These are phyloP conservation scores for Candida frijolesensis DNA, from an alignment of 1,139 yeast species.

Conservation along the genomic window DNA sequence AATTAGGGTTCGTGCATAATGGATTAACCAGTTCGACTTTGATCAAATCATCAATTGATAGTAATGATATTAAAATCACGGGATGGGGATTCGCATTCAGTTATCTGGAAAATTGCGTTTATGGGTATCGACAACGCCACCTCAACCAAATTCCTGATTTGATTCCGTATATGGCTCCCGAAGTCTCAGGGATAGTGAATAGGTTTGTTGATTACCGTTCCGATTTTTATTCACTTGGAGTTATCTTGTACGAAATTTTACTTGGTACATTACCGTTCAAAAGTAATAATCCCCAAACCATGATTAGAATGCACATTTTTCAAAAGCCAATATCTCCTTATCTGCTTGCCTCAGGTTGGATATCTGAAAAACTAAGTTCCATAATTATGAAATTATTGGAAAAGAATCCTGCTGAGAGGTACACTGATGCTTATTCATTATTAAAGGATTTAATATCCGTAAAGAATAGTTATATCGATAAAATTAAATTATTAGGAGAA, in stretches of 20 bases:
- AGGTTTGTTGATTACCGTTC: slow-evolving; percentile 50
- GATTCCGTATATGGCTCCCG: slow-evolving; percentile 56
- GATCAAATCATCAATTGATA: slow-evolving; percentile 27
- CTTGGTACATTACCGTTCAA: slow-evolving; percentile 51
- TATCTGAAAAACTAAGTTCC: slow-evolving; percentile 39
- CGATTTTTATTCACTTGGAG: slow-evolving; percentile 55
- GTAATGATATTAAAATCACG: slow-evolving; percentile 36
- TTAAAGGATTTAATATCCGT: slow-evolving; percentile 38
- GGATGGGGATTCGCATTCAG: slow-evolving; percentile 58
- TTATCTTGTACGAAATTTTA: slow-evolving; percentile 50
- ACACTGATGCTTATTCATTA: slow-evolving; percentile 37
- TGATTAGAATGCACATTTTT: slow-evolving; percentile 45
- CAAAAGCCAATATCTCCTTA: slow-evolving; percentile 46
- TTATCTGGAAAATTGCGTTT: slow-evolving; percentile 45
- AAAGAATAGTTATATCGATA: slow-evolving; percentile 24
- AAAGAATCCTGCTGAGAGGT: slow-evolving; percentile 46
- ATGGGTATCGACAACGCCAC: slow-evolving; percentile 33
- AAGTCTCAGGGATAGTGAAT: slow-evolving; percentile 45
- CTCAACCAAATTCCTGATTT: slow-evolving; percentile 34
- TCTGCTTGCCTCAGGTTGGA: slow-evolving; percentile 33
- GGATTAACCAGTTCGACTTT: slow-evolving; percentile 46
- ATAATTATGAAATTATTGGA: slow-evolving; percentile 48
- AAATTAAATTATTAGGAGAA: slow-evolving; percentile 12
- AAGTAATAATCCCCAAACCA: slow-evolving; percentile 41
- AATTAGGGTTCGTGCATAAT: slow-evolving; percentile 50